Base-by-base conservation (phyloP, 2,329 filamentous ascomycete genomes). In the Neoarthrinium moseri region DNA sequence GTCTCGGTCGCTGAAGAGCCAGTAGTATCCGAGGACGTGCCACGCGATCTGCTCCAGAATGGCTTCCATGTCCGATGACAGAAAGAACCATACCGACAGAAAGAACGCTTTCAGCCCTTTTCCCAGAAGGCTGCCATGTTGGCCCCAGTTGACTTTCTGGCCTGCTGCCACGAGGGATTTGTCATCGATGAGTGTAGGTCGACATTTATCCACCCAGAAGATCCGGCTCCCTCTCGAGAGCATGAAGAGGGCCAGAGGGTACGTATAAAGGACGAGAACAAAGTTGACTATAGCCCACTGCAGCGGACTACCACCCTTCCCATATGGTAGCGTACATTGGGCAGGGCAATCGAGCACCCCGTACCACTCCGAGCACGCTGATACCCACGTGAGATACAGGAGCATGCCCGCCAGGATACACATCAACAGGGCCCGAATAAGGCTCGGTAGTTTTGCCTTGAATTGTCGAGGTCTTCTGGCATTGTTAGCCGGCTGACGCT, bases 301-400 rank as follows among this genome's bases (percentile, higher is more conserved):
- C 33, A 6, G 12, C 21, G 30, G 40, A 18, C 10, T 22, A 10
- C 46, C 46, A 8, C 40, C 46, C 22, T 33, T 27, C 23, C 7
- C 12, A 4, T 32, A 6, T 6, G 23, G n/a, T 17, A 44, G 23
- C 11, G 45, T 36, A 45, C 44, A 50, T 11, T 6, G 23, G 4
- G 39, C 48, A 8, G 48, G 48, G 26, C 48, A 50, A 5, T 43
- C 24, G 23, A 12, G 40, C n/a, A 32, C 26, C 5, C 37, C 41
- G 26, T 40, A 44, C 48, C 48, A 50, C 6, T 23, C 32, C 21
- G n/a, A 18, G 20, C 36, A 44, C 4, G 32, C 45, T 4, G 33
- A 18, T 6, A 50, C 27, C 27, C 35, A 50, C 13, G 4, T 30
- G 32, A 12, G 21, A 30, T 50, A 50, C 3, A 50, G 24, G 5